phyloP scores from a whole-genome alignment of 306 rosid species.

The Citrullus colocynthis region DNA sequence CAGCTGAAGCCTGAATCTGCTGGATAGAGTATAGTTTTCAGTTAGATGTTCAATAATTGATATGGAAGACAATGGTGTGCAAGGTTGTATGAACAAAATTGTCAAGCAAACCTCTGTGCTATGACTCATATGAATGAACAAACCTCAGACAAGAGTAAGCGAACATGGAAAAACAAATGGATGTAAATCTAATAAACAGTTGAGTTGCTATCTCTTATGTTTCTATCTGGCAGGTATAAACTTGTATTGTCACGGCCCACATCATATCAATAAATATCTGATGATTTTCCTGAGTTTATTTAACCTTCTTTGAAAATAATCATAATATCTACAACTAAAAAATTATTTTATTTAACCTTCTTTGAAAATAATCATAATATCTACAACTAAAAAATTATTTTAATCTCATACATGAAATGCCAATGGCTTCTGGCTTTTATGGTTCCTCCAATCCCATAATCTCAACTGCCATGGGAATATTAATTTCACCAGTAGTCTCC shows the following conservation, averaged over 20 bases:
- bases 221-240: background rate
- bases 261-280: background rate
- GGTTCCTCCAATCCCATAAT: slow-evolving; percentile 5
- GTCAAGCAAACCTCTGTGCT: background rate
- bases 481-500: slow-evolving; percentile 79
- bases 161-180: background rate
- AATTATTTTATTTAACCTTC: background rate
- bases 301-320: background rate
- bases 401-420: background rate
- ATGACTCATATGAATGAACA: background rate
- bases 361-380: background rate
- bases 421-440: background rate
- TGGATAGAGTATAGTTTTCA: background rate
- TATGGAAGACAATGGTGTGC: background rate
- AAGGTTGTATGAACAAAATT: background rate
- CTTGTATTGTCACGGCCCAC: background rate
- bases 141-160: background rate
- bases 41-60: background rate
- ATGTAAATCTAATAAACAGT: background rate
- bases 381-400: background rate
- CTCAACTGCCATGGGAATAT: slow-evolving; percentile 13
- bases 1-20: background rate
- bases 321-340: background rate
- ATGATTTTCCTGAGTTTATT: background rate
- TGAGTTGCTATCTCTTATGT: background rate